phyloP scores from a whole-genome alignment of 169 alveolate genomes.

The Neospora caninum region DNA sequence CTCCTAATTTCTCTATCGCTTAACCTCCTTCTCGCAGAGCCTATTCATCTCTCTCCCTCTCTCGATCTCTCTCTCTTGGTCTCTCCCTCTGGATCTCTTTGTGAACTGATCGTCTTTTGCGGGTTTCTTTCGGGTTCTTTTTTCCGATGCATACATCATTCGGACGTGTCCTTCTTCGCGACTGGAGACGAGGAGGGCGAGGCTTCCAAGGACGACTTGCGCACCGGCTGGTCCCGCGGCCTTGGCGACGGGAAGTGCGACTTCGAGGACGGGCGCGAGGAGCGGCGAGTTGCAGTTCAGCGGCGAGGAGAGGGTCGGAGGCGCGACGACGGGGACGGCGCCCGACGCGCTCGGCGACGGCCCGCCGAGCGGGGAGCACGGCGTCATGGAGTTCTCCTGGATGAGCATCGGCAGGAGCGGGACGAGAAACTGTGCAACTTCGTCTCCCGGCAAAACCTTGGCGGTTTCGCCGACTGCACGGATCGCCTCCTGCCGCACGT shows the following conservation, averaged over 20 bases:
- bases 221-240: background rate
- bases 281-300: conserved; percentile 6
- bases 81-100: background rate
- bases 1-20: background rate
- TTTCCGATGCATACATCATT: background rate
- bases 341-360: background rate
- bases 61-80: background rate
- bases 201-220: background rate
- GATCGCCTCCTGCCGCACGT: conserved; percentile 48
- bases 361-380: background rate
- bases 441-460: background rate
- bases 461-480: conserved; percentile 9
- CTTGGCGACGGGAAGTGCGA: conserved; percentile 27
- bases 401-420: conserved; percentile 28
- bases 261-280: conserved; percentile 22
- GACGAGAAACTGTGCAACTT: background rate
- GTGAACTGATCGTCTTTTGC: background rate
- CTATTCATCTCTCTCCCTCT: background rate
- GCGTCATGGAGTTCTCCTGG: conserved; percentile 13
- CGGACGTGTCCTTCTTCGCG: conserved; percentile 27
- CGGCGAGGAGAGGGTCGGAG: conserved; percentile 31
- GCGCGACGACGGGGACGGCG: conserved; percentile 30
- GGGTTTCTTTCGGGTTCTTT: background rate
- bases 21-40: background rate
- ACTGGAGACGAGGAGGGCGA: background rate